A percentile compares a stretch with the other conserved stretches of the same genome.
These are phyloP conservation scores for Angomonas desouzai DNA, from an alignment of 208 protist genomes.

Conservation along the genomic window DNA sequence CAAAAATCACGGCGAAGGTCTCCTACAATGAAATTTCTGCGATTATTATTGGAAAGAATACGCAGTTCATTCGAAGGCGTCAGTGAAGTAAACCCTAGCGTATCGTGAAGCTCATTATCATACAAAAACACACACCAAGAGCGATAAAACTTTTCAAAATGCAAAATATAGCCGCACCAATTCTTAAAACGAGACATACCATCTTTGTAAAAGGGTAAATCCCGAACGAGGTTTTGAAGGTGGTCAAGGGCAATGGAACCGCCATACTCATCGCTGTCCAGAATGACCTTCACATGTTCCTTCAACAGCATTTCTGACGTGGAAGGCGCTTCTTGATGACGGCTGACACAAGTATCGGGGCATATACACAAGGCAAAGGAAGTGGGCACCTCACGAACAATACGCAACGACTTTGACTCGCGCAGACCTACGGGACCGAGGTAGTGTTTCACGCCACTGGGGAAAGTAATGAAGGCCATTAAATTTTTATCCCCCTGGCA, in stretches of 20 bases:
- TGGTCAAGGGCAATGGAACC: constrained; percentile 58
- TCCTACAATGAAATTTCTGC: constrained; percentile 16
- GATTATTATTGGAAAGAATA: constrained; percentile 45
- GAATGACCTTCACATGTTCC: constrained; percentile 52
- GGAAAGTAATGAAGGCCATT: constrained; percentile 18
- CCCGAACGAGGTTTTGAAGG: constrained; percentile 67
- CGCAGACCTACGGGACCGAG: too few relatives aligned
- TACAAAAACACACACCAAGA: constrained; percentile 48
- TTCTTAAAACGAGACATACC: constrained; percentile 50
- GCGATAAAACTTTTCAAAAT: constrained; percentile 35
- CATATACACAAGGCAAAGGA: constrained; percentile 28
- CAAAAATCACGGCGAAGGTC: constrained; percentile 48
- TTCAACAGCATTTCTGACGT: constrained; percentile 65
- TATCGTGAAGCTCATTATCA: constrained; percentile 26
- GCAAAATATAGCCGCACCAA: constrained; percentile 48
- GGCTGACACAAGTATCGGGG: constrained; percentile 26
- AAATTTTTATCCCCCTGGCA: constrained; percentile 5
- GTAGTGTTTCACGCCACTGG: constrained; percentile 28
- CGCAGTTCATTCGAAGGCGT: constrained; percentile 43
- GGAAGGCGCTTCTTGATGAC: constrained; percentile 21
- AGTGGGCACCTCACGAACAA: constrained; percentile 34
- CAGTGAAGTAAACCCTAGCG: constrained; percentile 38
- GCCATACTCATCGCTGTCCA: constrained; percentile 71
- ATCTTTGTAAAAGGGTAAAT: constrained; percentile 52
- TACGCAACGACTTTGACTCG: constrained; percentile 50